Conservation (phyloP, 441 rosid genomes). For the Erysimum cheiri region DNA sequence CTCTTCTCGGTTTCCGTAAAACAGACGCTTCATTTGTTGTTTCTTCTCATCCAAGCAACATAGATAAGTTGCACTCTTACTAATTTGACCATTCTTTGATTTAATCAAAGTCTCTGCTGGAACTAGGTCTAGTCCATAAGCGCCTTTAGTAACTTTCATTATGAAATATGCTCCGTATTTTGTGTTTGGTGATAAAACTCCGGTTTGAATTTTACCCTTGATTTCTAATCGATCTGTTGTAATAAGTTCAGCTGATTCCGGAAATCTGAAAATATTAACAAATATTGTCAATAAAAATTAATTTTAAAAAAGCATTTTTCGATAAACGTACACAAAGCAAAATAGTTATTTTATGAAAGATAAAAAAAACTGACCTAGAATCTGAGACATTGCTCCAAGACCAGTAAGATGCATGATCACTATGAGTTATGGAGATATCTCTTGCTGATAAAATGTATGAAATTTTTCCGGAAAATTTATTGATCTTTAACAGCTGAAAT, state of each 20-base stretch:
- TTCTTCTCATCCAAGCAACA: conserved; percentile 45
- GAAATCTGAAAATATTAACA: conserved; percentile 48
- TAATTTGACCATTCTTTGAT: conserved; percentile 32
- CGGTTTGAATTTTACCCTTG: conserved; percentile 51
- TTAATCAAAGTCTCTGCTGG: conserved; percentile 53
- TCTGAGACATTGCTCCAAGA: conserved; percentile 53
- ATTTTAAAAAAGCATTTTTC: too few species aligned
- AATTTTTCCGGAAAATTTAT: conserved; percentile 57
- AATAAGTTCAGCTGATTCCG: conserved; percentile 58
- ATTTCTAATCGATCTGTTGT: conserved; percentile 59
- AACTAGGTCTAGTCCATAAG: conserved; percentile 65
- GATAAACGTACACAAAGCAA: conserved; percentile 2
- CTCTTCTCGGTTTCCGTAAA: conserved; percentile 47
- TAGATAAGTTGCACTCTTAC: conserved; percentile 42
- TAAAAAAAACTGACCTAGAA: conserved; percentile 51
- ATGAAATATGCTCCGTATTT: conserved; percentile 62
- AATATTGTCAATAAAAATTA: neutral
- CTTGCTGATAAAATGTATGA: conserved; percentile 64
- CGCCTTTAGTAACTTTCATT: conserved; percentile 43
- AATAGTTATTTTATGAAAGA: neutral
- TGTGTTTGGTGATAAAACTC: conserved; percentile 56
- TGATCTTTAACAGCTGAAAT: conserved; percentile 62
- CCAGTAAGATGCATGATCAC: conserved; percentile 61
- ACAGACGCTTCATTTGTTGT: conserved; percentile 45
- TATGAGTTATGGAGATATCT: conserved; percentile 58